Evolutionary conservation across 2,329 filamentous ascomycete genomes (phyloP).

Genomic region (Aspergillus pseudoglaucus): DNA sequence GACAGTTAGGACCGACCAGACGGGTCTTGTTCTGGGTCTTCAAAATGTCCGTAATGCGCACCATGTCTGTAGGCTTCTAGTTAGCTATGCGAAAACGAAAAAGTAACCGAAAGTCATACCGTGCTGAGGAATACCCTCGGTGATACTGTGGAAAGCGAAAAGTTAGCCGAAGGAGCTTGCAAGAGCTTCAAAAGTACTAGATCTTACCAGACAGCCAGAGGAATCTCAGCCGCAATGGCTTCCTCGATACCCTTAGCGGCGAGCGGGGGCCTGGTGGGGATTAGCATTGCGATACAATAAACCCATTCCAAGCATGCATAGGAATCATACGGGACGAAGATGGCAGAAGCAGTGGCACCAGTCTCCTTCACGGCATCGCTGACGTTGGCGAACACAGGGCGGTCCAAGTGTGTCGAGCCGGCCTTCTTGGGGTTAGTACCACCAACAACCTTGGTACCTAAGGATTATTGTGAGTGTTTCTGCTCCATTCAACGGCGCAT

Average conservation of each 20-base stretch:
- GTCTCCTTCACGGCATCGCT: slow-evolving; percentile 82
- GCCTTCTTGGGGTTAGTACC: slow-evolving; percentile 99
- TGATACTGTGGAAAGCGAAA: slow-evolving; percentile 53
- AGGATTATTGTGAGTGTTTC: slow-evolving; percentile 12
- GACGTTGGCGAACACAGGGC: slow-evolving; percentile 89
- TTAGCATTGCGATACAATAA: slow-evolving; percentile 10
- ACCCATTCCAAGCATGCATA: background rate
- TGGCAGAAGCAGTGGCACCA: slow-evolving; percentile 82
- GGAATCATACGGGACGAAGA: slow-evolving; percentile 79
- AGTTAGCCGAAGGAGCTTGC: slow-evolving; percentile 3
- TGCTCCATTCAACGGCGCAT: background rate
- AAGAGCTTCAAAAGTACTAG: slow-evolving; percentile 3
- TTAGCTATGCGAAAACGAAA: slow-evolving; percentile 10
- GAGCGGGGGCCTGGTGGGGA: slow-evolving; percentile 64
- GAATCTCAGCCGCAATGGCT: slow-evolving; percentile 86
- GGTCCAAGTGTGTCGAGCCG: slow-evolving; percentile 78
- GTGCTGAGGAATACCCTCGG: slow-evolving; percentile 95
- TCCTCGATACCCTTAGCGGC: slow-evolving; percentile 96
- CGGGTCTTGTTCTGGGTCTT: slow-evolving; percentile 97
- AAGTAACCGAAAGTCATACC: slow-evolving; percentile 50
- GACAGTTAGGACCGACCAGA: slow-evolving; percentile 95
- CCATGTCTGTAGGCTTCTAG: slow-evolving; percentile 66
- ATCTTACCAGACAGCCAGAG: slow-evolving; percentile 75
- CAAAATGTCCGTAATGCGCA: slow-evolving; percentile 94
- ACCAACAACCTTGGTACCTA: slow-evolving; percentile 94